Evolutionary conservation across 2,329 filamentous ascomycete genomes (phyloP).

Genomic region (Talaromyces albobiverticillius): DNA sequence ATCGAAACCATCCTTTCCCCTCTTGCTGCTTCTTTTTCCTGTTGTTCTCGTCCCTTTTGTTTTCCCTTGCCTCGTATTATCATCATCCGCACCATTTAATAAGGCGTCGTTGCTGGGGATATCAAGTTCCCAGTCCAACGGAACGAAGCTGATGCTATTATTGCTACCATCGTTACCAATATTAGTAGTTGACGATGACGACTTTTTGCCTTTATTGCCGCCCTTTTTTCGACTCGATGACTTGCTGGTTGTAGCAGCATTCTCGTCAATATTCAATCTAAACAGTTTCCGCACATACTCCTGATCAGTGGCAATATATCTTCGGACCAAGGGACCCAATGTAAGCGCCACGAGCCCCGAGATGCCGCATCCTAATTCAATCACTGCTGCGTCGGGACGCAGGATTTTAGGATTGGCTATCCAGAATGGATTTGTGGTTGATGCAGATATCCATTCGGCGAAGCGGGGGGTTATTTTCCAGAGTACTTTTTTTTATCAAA

Average conservation of each 20-base stretch:
- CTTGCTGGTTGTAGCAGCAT: slow-evolving; percentile 16
- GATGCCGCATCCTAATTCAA: slow-evolving; percentile 88
- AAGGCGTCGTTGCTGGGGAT: slow-evolving; percentile 15
- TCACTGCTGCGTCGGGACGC: slow-evolving; percentile 54
- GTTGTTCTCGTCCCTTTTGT: background rate
- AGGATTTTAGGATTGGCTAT: too few relatives aligned
- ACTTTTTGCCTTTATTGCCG: slow-evolving; percentile 5
- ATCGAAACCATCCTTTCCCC: slow-evolving; percentile 57
- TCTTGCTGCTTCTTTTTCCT: slow-evolving; percentile 13
- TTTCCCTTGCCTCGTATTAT: background rate
- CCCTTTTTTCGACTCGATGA: background rate
- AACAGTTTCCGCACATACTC: slow-evolving; percentile 75
- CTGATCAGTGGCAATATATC: slow-evolving; percentile 84
- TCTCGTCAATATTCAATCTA: slow-evolving; percentile 67
- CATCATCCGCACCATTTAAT: too few relatives aligned
- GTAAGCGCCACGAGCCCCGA: slow-evolving; percentile 73
- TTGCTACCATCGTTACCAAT: slow-evolving; percentile 12
- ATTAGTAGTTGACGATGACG: background rate
- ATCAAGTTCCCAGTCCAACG: slow-evolving; percentile 79
- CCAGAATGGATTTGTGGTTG: slow-evolving; percentile 59
- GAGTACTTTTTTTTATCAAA: slow-evolving; percentile 56
- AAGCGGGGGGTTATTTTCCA: slow-evolving; percentile 89
- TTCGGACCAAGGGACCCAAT: slow-evolving; percentile 58
- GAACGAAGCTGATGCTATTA: slow-evolving; percentile 51
- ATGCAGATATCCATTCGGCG: slow-evolving; percentile 71